Base-by-base conservation (phyloP, 805 yeast genomes). In the Diddensiella santjacobensis region DNA sequence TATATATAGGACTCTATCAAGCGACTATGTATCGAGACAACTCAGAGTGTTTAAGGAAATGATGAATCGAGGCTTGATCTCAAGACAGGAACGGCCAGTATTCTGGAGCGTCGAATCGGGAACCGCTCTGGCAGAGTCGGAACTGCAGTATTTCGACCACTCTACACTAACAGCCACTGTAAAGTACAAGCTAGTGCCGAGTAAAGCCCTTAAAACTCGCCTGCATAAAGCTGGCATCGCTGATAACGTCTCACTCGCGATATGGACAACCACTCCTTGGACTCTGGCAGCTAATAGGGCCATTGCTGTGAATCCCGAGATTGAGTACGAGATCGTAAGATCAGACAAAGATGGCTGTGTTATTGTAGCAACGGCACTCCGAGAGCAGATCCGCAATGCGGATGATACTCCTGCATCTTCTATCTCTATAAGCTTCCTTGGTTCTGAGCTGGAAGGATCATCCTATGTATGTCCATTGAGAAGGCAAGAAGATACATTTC, bases 181-280 rank as follows among this genome's bases (percentile, higher is more conserved):
- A 4, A 80, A 78, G 56, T 89, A 85, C 55, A 89, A 89, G 6
- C 53, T 82, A 1, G 19, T 67, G 0, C 56, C 57, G 1, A 59
- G 72, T 0, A 46, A 52, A 3, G 49, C 50, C 1, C 44, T 65
- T 1, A 30, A 36, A 10, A n/a, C 24, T 13, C 6, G 29, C 13
- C 29, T 43, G 10, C 3, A 49, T 3, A 19, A 24, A 23, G 35
- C 31, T 4, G 24, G 22, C 3, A 31, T 15, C 6, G 23, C 35
- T 18, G 24, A 47, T 4, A 40, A 52, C 10, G 26, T 52, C 17
- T 42, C 57, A 10, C 50, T 66, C 2, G 59, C 65, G 3, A 87
- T 93, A 48, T 93, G 99, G 99, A 93, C 99, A 0, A 90, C 96
- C 1, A 93, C 99, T 1, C 97, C 99, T 0, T 93, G 99, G 99